Evolutionary conservation across 257 asterid species (phyloP).

Genomic region (Haberlea rhodopensis): DNA sequence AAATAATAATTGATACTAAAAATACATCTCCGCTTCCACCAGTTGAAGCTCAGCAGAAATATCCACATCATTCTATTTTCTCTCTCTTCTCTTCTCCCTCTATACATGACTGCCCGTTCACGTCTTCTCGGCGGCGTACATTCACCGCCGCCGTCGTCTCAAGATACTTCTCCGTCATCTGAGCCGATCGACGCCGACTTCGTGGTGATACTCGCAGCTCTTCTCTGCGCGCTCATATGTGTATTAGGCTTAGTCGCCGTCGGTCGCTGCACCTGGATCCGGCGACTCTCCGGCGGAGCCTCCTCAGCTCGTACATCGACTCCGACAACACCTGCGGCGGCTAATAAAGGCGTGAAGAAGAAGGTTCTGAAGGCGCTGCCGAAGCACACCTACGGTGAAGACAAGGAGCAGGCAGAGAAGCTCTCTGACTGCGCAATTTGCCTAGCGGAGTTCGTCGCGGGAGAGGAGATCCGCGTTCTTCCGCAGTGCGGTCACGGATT

Average conservation of each 20-base stretch:
- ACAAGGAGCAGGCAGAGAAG: constrained; percentile 23
- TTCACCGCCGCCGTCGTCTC: constrained; percentile 23
- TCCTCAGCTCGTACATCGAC: neutral
- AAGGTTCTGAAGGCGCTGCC: constrained; percentile 47
- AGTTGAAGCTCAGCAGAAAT: constrained; percentile 2
- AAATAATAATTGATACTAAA: neutral
- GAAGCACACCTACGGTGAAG: constrained; percentile 34
- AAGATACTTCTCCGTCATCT: constrained; percentile 21
- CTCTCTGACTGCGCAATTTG: constrained; percentile 43
- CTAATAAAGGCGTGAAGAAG: constrained; percentile 43
- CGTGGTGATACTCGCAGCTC: constrained; percentile 39
- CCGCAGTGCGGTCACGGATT: too few species aligned
- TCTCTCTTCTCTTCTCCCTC: neutral
- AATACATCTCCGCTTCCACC: constrained; percentile 15
- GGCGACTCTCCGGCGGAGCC: constrained; percentile 27
- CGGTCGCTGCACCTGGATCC: constrained; percentile 46
- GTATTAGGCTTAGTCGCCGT: constrained; percentile 46
- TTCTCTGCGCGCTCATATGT: too few species aligned
- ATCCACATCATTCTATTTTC: neutral
- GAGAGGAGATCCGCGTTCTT: constrained; percentile 44
- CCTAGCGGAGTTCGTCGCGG: constrained; percentile 40
- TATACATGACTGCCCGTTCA: too few species aligned
- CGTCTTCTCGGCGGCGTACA: too few species aligned
- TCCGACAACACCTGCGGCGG: constrained; percentile 23
- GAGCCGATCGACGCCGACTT: constrained; percentile 30